Percentiles rank a stretch among this genome's conserved stretches.
phyloP scores from a whole-genome alignment of 1,139 yeast species.

The Pneumocystis carinii region DNA sequence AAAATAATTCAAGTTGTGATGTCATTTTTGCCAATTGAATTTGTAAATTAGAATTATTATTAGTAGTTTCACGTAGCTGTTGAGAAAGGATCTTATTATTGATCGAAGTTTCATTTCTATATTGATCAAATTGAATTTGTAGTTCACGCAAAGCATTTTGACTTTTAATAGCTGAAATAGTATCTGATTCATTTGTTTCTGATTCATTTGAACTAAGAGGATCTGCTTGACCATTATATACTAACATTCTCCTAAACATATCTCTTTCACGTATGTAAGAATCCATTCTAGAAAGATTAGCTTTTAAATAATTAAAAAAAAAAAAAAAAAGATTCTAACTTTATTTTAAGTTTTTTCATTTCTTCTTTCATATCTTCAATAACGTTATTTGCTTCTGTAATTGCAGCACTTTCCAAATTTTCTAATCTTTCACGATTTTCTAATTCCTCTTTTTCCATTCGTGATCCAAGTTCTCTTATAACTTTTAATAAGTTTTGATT shows the following conservation, averaged over 20 bases:
- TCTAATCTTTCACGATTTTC: conserved; percentile 24
- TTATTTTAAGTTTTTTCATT: conserved; percentile 36
- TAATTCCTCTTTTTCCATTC: conserved; percentile 43
- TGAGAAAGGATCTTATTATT: conserved; percentile 30
- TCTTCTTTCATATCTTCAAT: conserved; percentile 53
- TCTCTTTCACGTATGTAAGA: conserved; percentile 53
- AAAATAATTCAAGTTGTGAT: conserved; percentile 32
- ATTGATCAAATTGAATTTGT: conserved; percentile 25
- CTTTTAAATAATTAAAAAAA: not conserved
- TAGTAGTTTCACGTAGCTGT: conserved; percentile 27
- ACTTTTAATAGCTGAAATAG: conserved; percentile 24
- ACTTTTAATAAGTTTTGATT: conserved; percentile 57
- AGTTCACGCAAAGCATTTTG: conserved; percentile 21
- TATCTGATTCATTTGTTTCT: conserved; percentile 18
- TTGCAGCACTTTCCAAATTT: conserved; percentile 41
- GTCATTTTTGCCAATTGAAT: conserved; percentile 33
- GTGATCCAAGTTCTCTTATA: conserved; percentile 53
- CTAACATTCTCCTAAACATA: conserved; percentile 36
- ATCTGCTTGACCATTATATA: conserved; percentile 22
- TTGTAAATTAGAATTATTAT: conserved; percentile 38
- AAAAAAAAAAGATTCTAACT: conserved; percentile 13
- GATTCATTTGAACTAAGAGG: conserved; percentile 20
- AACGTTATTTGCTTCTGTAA: conserved; percentile 64
- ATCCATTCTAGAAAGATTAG: conserved; percentile 17
- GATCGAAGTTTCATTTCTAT: conserved; percentile 31